phyloP scores from a whole-genome alignment of 2,329 filamentous ascomycete genomes.

The Exserohilum turcica region DNA sequence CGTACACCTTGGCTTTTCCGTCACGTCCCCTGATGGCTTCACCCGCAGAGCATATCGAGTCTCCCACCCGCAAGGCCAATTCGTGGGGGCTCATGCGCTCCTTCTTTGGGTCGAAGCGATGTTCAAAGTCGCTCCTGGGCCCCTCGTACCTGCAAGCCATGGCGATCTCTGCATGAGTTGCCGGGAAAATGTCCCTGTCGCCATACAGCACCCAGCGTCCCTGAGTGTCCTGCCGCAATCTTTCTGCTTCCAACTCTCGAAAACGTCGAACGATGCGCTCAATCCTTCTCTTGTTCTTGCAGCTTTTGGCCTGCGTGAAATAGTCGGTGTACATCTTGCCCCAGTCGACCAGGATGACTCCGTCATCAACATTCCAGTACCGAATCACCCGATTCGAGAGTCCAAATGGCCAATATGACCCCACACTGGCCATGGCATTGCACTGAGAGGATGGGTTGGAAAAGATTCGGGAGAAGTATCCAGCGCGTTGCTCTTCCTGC shows the following conservation, averaged over 20 bases:
- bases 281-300: neutral
- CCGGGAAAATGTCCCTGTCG: slow-evolving; percentile 5
- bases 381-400: slow-evolving; percentile 5
- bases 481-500: neutral
- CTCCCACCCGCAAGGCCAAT: neutral
- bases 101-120: neutral
- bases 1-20: neutral
- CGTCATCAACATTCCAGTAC: slow-evolving; percentile 11
- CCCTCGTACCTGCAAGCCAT: slow-evolving; percentile 8
- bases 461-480: slow-evolving; percentile 5
- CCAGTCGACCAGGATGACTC: slow-evolving; percentile 15
- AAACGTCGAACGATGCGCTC: neutral
- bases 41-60: neutral
- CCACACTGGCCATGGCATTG: slow-evolving; percentile 10
- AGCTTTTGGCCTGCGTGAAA: slow-evolving; percentile 4
- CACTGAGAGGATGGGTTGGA: neutral
- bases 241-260: slow-evolving; percentile 1
- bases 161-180: slow-evolving; percentile 3
- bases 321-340: slow-evolving; percentile 12
- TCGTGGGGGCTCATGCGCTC: slow-evolving; percentile 2
- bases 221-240: neutral
- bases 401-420: slow-evolving; percentile 11
- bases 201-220: slow-evolving; percentile 3
- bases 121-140: neutral
- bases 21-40: neutral